These are phyloP conservation scores for Aaosphaeria pasadenensis DNA, from an alignment of 2,329 filamentous ascomycete genomes.

Conservation along the genomic window DNA sequence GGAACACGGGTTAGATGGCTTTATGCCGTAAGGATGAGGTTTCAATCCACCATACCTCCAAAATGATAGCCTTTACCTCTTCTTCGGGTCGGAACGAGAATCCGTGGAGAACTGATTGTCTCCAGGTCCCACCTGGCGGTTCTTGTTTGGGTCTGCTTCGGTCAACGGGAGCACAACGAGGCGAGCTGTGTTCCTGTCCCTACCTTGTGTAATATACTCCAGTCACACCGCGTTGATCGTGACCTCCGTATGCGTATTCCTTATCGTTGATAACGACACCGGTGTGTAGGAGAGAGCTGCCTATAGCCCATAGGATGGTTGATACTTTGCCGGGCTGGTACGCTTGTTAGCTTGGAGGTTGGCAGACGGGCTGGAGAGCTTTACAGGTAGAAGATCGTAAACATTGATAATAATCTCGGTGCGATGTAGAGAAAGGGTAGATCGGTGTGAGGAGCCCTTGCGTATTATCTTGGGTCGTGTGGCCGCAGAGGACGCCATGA, in stretches of 20 bases:
- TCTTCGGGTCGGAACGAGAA: constrained; percentile 67
- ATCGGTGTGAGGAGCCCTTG: constrained; percentile 55
- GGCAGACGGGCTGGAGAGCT: constrained; percentile 7
- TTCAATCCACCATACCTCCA: constrained; percentile 35
- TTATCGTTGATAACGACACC: constrained; percentile 76
- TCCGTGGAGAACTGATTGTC: constrained; percentile 72
- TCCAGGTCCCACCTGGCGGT: constrained; percentile 76
- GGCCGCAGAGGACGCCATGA: constrained; percentile 26
- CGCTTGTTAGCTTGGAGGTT: not conserved
- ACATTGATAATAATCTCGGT: constrained; percentile 74
- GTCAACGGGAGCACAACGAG: not conserved
- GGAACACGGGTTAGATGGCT: not conserved
- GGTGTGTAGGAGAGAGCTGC: constrained; percentile 75
- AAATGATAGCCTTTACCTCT: constrained; percentile 71
- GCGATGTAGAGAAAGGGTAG: constrained; percentile 66
- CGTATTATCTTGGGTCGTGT: constrained; percentile 30
- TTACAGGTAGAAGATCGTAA: constrained; percentile 72
- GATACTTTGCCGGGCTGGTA: constrained; percentile 68
- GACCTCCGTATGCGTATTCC: constrained; percentile 84
- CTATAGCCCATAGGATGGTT: constrained; percentile 74
- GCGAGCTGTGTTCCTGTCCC: constrained; percentile 14
- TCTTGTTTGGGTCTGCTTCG: constrained; percentile 56
- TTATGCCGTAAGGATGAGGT: not conserved
- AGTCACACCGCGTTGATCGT: constrained; percentile 66
- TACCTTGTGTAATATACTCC: constrained; percentile 77